Evolutionary conservation across 768 basidiomycete species (phyloP), one percentile per base, ranked within the genome.

Genomic region (Lentinus brumalis): DNA sequence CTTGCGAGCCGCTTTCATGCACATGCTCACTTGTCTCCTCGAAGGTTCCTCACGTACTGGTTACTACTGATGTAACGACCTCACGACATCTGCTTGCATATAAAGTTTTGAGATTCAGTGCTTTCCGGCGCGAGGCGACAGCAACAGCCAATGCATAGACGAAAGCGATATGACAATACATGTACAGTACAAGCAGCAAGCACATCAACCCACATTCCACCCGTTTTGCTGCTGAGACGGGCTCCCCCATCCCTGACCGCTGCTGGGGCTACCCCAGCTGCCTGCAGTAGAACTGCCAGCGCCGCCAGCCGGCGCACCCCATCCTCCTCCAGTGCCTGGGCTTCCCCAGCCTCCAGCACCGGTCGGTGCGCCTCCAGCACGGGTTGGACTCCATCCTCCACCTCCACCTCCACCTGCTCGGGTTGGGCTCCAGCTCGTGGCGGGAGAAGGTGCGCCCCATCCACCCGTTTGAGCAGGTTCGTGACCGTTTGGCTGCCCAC

Each of bases 161-260:
- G 35, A 35, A 11, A 35, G 35, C 35, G 11, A 35, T 35, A 35
- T 6, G 35, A 35, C 35, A 18, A 16, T 45, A 45, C 14, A 21
- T 18, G 8, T 16, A 45, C n/a, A 18, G 21, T 45, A 45, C 44
- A 44, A 35, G 42, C 42, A 45, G n/a, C n/a, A 45, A 12, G 5
- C n/a, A n/a, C 44, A 45, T 45, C 44, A 55, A 35, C 53, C 53
- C 2, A 72, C 71, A 51, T 73, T 73, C 73, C 72, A 75, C 2
- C 73, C 74, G 35, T 67, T 64, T 26, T 67, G 61, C 53, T 69
- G 69, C 35, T 68, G 66, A 41, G 60, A 59, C 9, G 72, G 70
- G 15, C 73, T 70, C 1, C 67, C 64, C 71, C 72, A 66, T n/a
- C 66, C 65, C n/a, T 59, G 54, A 5, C 69, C 65, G 56, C 67